These are phyloP conservation scores for Setaria italica DNA, from an alignment of 202 grass and related monocot genomes.

Conservation along the genomic window DNA sequence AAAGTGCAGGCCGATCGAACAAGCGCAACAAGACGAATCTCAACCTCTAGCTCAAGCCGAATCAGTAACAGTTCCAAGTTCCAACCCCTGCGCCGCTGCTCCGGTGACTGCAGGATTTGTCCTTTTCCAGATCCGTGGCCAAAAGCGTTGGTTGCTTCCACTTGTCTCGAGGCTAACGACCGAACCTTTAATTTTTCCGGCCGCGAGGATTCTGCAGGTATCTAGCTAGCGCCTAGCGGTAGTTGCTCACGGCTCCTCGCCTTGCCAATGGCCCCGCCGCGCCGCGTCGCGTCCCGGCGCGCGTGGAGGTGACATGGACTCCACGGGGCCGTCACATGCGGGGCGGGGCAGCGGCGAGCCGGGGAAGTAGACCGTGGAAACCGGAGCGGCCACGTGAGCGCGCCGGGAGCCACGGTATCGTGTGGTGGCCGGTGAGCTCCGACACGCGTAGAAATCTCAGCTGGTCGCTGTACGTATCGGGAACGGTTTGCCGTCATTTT, in stretches of 20 bases:
- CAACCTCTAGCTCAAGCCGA: neutral
- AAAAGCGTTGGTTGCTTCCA: neutral
- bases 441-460: neutral
- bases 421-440: neutral
- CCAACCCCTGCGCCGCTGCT: neutral
- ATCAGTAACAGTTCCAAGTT: neutral
- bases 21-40: neutral
- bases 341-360: neutral
- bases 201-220: neutral
- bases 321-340: constrained; percentile 36
- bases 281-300: neutral
- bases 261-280: neutral
- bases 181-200: neutral
- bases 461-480: neutral
- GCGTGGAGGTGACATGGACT: constrained; percentile 43
- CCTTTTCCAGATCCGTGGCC: neutral
- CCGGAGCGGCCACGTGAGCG: constrained; percentile 40
- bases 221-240: neutral
- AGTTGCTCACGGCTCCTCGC: neutral
- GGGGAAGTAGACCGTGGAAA: neutral
- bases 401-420: constrained; percentile 17
- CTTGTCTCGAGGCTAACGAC: neutral
- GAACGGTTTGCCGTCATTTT: neutral
- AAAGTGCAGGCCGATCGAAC: neutral
- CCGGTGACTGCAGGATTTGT: neutral